phyloP scores from a whole-genome alignment of 2,329 filamentous ascomycete genomes.

The Scytalidium sp. region DNA sequence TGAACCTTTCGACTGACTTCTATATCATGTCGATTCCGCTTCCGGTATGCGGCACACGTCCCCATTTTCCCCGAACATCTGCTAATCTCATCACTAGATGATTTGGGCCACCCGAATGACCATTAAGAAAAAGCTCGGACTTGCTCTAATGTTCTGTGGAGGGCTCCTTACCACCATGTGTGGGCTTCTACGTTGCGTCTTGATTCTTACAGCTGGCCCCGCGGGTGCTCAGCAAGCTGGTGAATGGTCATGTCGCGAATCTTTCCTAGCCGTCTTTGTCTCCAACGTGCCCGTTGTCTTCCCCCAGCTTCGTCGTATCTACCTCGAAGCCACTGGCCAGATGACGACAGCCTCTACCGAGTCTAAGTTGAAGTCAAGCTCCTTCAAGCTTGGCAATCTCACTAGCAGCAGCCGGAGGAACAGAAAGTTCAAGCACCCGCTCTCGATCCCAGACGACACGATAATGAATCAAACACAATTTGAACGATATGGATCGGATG shows the following conservation, averaged over 20 bases:
- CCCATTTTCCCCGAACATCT: too few species aligned
- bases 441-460: background rate
- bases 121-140: constrained; percentile 45
- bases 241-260: constrained; percentile 34
- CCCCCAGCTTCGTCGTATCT: constrained; percentile 7
- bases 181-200: constrained; percentile 49
- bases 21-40: constrained; percentile 57
- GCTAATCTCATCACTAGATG: too few species aligned
- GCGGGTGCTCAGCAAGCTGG: constrained; percentile 33
- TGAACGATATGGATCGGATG: background rate
- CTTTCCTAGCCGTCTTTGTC: constrained; percentile 35
- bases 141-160: constrained; percentile 52
- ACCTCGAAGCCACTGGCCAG: background rate
- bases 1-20: constrained; percentile 54
- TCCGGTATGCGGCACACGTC: constrained; percentile 44
- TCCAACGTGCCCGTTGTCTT: constrained; percentile 33
- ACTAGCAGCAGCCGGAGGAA: background rate
- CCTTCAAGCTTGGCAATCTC: background rate
- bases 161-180: constrained; percentile 52
- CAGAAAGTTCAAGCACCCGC: background rate
- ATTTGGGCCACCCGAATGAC: constrained; percentile 48
- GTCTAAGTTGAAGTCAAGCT: background rate
- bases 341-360: background rate
- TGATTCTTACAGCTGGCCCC: constrained; percentile 40
- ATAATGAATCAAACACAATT: background rate